phyloP scores from a whole-genome alignment of 768 basidiomycete species.

The Rhizopogon salebrosus region DNA sequence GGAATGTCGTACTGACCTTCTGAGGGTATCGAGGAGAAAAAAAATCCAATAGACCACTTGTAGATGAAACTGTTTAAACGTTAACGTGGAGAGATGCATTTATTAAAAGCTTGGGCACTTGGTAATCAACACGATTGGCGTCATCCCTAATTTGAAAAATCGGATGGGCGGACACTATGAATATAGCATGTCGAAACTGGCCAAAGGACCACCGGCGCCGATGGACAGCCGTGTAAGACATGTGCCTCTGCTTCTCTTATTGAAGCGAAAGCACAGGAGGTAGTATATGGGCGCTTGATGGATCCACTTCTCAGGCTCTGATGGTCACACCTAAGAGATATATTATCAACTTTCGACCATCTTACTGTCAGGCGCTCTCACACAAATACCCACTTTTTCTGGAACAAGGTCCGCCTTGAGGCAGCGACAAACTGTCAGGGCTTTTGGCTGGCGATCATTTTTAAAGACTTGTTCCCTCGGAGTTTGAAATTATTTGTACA shows the following conservation, averaged over 20 bases:
- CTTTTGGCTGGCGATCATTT: neutral
- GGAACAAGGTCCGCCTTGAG: conserved; percentile 7
- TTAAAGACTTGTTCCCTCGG: too few relatives aligned
- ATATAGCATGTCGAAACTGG: conserved; percentile 10
- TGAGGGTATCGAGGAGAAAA: neutral
- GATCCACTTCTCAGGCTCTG: neutral
- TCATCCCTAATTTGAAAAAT: neutral
- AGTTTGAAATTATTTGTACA: too few relatives aligned
- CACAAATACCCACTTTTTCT: neutral
- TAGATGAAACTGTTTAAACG: neutral
- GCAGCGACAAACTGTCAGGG: conserved; percentile 5
- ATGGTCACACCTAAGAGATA: conserved; percentile 6
- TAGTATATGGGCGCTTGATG: conserved; percentile 1
- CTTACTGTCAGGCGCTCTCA: neutral
- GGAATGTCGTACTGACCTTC: neutral
- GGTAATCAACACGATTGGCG: neutral
- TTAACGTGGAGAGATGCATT: neutral
- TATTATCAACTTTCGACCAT: conserved; percentile 3
- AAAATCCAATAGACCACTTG: neutral
- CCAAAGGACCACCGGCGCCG: conserved; percentile 6
- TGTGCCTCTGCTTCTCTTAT: conserved; percentile 8
- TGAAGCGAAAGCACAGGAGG: neutral
- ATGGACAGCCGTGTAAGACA: conserved; percentile 18
- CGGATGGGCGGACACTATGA: neutral
- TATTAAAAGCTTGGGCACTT: conserved; percentile 2